Evolutionary conservation across 2,329 filamentous ascomycete species (phyloP).

Genomic region (Aspergillus fumigatiaffinis): DNA sequence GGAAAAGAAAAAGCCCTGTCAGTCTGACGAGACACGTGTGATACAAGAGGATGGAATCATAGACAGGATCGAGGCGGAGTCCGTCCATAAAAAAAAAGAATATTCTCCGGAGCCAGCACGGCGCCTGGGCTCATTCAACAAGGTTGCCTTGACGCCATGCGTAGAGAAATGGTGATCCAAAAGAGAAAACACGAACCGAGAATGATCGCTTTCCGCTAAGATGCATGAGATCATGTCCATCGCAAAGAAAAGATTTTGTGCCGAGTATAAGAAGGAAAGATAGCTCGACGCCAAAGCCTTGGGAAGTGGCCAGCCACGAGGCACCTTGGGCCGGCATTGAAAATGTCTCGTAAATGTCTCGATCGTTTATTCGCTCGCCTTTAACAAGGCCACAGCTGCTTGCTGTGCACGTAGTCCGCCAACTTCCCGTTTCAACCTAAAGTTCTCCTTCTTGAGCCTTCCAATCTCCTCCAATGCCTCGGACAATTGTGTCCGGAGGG

Average conservation of each 20-base stretch:
- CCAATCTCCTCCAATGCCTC: conserved; percentile 74
- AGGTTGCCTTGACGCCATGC: conserved; percentile 10
- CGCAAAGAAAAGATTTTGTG: not conserved
- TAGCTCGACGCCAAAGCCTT: not conserved
- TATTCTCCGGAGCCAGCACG: not conserved
- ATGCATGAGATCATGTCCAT: conserved; percentile 17
- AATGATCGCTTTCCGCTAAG: conserved; percentile 10
- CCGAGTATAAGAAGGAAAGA: not conserved
- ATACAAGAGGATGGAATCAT: not conserved
- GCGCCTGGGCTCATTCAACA: conserved; percentile 4
- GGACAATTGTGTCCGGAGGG: conserved; percentile 66
- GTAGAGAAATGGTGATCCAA: conserved; percentile 4
- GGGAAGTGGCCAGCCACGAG: conserved; percentile 9
- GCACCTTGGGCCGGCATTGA: conserved; percentile 2
- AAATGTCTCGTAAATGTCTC: conserved; percentile 4
- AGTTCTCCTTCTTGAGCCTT: conserved; percentile 79
- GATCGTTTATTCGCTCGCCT: conserved; percentile 24
- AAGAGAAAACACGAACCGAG: conserved; percentile 6
- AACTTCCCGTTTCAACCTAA: conserved; percentile 75
- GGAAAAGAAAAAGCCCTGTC: not conserved
- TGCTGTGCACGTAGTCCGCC: conserved; percentile 60
- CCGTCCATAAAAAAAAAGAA: not conserved
- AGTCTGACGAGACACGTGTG: conserved; percentile 5
- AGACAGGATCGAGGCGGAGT: not conserved
- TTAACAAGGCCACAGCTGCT: conserved; percentile 29